Conservation (phyloP, 192 early-diverging fungal species). For the Coemansia sp. region DNA sequence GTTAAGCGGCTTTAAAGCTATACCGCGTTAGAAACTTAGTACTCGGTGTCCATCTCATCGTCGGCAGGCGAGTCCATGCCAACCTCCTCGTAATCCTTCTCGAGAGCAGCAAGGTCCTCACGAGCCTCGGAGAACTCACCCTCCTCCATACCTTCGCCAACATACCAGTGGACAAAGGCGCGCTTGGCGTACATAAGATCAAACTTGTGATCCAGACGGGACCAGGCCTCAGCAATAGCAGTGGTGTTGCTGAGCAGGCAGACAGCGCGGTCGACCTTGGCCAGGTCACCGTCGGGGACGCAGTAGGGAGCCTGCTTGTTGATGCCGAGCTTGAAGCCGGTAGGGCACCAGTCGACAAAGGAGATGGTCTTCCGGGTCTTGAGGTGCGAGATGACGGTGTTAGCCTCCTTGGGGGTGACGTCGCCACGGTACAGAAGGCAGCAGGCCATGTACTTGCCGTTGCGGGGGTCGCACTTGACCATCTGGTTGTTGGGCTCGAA, state of each 20-base stretch:
- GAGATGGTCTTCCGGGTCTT: constrained; percentile 96
- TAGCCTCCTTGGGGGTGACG: constrained; percentile 98
- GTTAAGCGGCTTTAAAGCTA: background rate
- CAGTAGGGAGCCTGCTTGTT: constrained; percentile 90
- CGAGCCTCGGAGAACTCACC: constrained; percentile 99
- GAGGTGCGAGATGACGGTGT: constrained; percentile 83
- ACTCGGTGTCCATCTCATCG: constrained; percentile 74
- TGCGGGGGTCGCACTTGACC: constrained; percentile 97
- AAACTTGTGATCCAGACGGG: constrained; percentile 99
- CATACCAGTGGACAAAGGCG: constrained; percentile 99
- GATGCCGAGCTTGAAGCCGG: constrained; percentile 99
- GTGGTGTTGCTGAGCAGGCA: constrained; percentile 99
- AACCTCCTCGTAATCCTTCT: constrained; percentile 99
- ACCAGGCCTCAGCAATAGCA: constrained; percentile 99
- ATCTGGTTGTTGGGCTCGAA: constrained; percentile 99
- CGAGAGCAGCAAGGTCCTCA: constrained; percentile 98
- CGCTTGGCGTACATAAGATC: constrained; percentile 99
- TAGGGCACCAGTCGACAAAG: constrained; percentile 99
- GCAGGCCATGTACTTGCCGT: constrained; percentile 99
- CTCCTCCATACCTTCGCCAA: constrained; percentile 99
- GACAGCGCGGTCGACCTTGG: constrained; percentile 94
- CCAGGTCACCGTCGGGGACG: constrained; percentile 91
- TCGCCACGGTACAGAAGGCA: constrained; percentile 99
- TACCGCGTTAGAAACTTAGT: constrained; percentile 30
- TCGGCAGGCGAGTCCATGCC: constrained; percentile 91